A percentile compares a stretch with the other conserved stretches of the same genome.
Evolutionary conservation across 192 early-diverging fungal species (phyloP).

Genomic region (Coemansia sp.): DNA sequence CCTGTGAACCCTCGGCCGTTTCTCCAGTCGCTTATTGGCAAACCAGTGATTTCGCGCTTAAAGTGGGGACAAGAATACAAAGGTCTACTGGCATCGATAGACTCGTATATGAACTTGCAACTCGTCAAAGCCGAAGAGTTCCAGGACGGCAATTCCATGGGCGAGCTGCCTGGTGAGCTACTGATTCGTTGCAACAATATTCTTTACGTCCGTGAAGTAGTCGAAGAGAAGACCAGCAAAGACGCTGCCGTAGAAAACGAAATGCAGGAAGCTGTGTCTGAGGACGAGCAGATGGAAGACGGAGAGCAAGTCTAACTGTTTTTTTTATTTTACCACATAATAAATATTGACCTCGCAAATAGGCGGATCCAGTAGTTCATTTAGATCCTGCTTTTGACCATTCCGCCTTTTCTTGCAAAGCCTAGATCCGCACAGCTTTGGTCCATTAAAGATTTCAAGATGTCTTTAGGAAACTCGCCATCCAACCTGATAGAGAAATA

Average conservation of each 20-base stretch:
- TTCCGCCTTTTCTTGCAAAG: not conserved
- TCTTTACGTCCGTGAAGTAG: slow-evolving; percentile 73
- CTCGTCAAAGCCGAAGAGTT: slow-evolving; percentile 95
- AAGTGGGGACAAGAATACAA: slow-evolving; percentile 99
- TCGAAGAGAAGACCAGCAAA: slow-evolving; percentile 36
- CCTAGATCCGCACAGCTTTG: not conserved
- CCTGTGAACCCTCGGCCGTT: slow-evolving; percentile 99
- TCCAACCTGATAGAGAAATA: not conserved
- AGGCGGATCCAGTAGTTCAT: not conserved
- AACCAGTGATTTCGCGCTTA: slow-evolving; percentile 89
- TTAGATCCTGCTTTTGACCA: not conserved
- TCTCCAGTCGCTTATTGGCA: slow-evolving; percentile 89
- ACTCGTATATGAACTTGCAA: slow-evolving; percentile 99
- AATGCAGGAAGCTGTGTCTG: slow-evolving; percentile 17
- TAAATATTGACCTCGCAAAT: slow-evolving; percentile 1
- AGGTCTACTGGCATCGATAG: slow-evolving; percentile 85
- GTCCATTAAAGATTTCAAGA: not conserved
- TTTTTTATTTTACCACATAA: not conserved
- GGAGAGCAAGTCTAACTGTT: slow-evolving; percentile 28
- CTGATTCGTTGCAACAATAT: slow-evolving; percentile 93
- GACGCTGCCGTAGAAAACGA: not conserved
- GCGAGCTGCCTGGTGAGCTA: slow-evolving; percentile 85
- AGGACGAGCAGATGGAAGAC: slow-evolving; percentile 57
- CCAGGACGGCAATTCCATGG: slow-evolving; percentile 87
- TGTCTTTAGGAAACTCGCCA: not conserved